These are phyloP conservation scores for Middelhovenomyces tepae DNA, from an alignment of 805 yeast species.

Conservation along the genomic window DNA sequence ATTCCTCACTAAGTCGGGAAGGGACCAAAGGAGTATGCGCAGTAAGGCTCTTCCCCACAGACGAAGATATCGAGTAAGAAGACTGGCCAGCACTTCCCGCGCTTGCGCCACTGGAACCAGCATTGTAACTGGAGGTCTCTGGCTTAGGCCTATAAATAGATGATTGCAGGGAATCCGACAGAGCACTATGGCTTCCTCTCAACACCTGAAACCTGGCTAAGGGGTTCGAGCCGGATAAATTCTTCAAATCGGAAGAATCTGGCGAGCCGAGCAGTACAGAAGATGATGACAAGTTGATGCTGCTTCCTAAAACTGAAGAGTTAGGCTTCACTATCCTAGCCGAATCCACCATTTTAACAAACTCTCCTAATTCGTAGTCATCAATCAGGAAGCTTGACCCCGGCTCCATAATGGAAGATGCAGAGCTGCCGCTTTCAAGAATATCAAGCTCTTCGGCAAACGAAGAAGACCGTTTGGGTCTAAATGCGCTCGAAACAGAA, in stretches of 20 bases:
- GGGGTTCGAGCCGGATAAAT: conserved; percentile 20
- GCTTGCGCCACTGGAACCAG: no score
- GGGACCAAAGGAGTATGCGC: conserved; percentile 29
- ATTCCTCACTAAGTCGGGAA: conserved; percentile 28
- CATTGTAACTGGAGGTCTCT: no score
- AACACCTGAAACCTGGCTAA: conserved; percentile 28
- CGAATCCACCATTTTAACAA: conserved; percentile 62
- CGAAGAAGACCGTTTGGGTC: conserved; percentile 52
- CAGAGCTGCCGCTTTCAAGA: conserved; percentile 16
- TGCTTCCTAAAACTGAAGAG: no score
- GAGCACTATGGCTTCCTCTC: conserved; percentile 24
- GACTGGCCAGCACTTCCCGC: no score
- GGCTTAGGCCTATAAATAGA: no score
- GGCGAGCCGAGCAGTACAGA: conserved; percentile 1
- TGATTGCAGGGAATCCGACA: conserved; percentile 28
- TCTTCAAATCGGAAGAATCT: conserved; percentile 10
- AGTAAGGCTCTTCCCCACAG: conserved; percentile 11
- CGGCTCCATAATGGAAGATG: conserved; percentile 23
- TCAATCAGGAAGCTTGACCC: conserved; percentile 40
- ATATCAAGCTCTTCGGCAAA: conserved; percentile 24
- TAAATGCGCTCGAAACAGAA: conserved; percentile 48
- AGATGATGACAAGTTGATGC: conserved; percentile 5
- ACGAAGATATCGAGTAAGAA: no score
- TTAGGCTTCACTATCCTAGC: conserved; percentile 43
- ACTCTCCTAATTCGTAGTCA: conserved; percentile 46